phyloP scores from a whole-genome alignment of 2,329 filamentous ascomycete species.

The Elsinoe australis region DNA sequence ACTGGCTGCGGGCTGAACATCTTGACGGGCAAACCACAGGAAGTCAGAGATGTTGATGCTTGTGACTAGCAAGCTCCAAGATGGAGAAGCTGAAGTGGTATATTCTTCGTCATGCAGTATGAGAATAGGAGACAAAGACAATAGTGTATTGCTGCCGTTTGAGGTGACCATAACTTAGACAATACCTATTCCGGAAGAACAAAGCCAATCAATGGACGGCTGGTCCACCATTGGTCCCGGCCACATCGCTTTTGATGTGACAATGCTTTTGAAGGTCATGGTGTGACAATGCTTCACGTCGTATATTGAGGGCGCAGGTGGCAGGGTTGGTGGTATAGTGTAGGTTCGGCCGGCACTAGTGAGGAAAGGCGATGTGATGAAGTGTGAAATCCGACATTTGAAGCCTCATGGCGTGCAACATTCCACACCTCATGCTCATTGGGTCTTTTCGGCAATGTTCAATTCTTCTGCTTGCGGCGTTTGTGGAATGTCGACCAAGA shows the following conservation, averaged over 20 bases:
- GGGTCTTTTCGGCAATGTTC: conserved; percentile 23
- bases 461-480: conserved; percentile 40
- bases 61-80: not conserved
- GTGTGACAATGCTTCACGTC: not conserved
- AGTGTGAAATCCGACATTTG: conserved; percentile 11
- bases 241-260: conserved; percentile 1
- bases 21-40: not conserved
- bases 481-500: conserved; percentile 40
- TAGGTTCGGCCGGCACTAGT: conserved; percentile 20
- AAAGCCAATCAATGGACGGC: conserved; percentile 3
- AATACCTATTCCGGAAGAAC: conserved; percentile 13
- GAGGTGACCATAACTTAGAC: conserved; percentile 11
- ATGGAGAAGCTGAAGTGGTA: not conserved
- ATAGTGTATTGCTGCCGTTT: conserved; percentile 21
- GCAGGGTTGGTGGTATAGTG: conserved; percentile 22
- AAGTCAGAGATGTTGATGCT: not conserved
- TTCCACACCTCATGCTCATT: conserved; percentile 11
- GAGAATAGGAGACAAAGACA: conserved; percentile 17
- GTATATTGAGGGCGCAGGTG: not conserved
- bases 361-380: not conserved
- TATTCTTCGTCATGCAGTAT: not conserved
- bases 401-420: not conserved
- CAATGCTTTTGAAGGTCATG: not conserved
- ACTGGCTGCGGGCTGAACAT: conserved; percentile 17
- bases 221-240: not conserved